These are phyloP conservation scores for Colletotrichum filicis DNA, from an alignment of 2,329 filamentous ascomycete species.

Conservation along the genomic window DNA sequence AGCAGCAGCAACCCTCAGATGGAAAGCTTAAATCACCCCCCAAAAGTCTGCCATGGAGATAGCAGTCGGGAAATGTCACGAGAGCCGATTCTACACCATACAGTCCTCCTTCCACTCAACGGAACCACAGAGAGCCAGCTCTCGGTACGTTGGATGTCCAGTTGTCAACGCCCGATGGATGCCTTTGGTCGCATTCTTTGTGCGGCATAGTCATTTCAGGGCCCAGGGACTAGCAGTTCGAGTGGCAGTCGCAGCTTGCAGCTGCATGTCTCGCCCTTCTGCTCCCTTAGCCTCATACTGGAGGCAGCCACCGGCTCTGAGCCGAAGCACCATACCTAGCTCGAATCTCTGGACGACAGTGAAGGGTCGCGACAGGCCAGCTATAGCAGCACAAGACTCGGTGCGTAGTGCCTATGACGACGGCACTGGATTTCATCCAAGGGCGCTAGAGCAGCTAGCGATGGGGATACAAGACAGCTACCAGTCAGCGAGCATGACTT, in stretches of 20 bases:
- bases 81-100: neutral
- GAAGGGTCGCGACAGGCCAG: neutral
- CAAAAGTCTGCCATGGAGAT: neutral
- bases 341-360: neutral
- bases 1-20: constrained; percentile 17
- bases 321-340: constrained; percentile 8
- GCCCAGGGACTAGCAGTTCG: constrained; percentile 15
- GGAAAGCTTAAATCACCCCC: constrained; percentile 25
- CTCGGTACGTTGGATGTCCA: neutral
- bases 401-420: constrained; percentile 7
- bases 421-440: neutral
- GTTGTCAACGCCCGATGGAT: constrained; percentile 1
- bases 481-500: neutral
- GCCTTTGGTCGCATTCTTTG: constrained; percentile 14
- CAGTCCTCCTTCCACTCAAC: neutral
- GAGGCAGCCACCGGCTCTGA: constrained; percentile 26
- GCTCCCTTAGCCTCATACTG: constrained; percentile 21
- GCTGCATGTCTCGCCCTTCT: constrained; percentile 28
- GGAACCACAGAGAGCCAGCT: neutral
- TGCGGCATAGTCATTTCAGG: constrained; percentile 15
- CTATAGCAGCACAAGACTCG: neutral
- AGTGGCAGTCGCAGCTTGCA: constrained; percentile 26
- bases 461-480: neutral
- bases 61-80: neutral
- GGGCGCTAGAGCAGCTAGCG: neutral